phyloP scores from a whole-genome alignment of 768 basidiomycete species.

The Boletus rubroflammeus region DNA sequence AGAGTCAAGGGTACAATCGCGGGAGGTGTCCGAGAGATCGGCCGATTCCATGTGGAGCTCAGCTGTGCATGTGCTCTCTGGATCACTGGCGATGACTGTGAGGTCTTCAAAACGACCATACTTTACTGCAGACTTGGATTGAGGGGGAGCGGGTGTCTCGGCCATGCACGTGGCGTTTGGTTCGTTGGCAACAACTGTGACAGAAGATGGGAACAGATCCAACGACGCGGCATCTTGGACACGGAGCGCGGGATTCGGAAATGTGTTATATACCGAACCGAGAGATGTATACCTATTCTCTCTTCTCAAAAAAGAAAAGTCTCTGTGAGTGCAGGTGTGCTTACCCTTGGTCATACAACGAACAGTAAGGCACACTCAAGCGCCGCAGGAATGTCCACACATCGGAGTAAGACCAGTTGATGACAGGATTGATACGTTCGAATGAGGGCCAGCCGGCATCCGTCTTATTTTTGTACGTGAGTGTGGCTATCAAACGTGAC shows the following conservation, averaged over 20 bases:
- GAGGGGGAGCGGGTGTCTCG: slow-evolving; percentile 3
- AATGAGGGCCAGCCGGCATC: slow-evolving; percentile 89
- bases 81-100: slow-evolving; percentile 19
- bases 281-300: slow-evolving; percentile 87
- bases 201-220: slow-evolving; percentile 17
- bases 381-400: slow-evolving; percentile 84
- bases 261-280: slow-evolving; percentile 93
- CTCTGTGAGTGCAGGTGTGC: slow-evolving; percentile 18
- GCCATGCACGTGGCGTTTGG: slow-evolving; percentile 17
- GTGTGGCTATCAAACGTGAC: slow-evolving; percentile 47
- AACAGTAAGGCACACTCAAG: slow-evolving; percentile 81
- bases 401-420: slow-evolving; percentile 89
- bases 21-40: neutral
- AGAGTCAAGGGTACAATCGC: slow-evolving; percentile 4
- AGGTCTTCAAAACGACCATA: slow-evolving; percentile 1
- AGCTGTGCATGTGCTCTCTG: slow-evolving; percentile 15
- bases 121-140: neutral
- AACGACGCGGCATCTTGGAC: slow-evolving; percentile 13
- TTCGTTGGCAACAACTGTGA: slow-evolving; percentile 21
- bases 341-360: slow-evolving; percentile 87
- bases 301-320: neutral
- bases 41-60: slow-evolving; percentile 7
- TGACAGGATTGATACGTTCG: slow-evolving; percentile 90
- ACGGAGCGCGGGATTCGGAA: slow-evolving; percentile 81
- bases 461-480: slow-evolving; percentile 72